These are phyloP conservation scores for Vicia villosa DNA, from an alignment of 306 rosid genomes.

Conservation along the genomic window DNA sequence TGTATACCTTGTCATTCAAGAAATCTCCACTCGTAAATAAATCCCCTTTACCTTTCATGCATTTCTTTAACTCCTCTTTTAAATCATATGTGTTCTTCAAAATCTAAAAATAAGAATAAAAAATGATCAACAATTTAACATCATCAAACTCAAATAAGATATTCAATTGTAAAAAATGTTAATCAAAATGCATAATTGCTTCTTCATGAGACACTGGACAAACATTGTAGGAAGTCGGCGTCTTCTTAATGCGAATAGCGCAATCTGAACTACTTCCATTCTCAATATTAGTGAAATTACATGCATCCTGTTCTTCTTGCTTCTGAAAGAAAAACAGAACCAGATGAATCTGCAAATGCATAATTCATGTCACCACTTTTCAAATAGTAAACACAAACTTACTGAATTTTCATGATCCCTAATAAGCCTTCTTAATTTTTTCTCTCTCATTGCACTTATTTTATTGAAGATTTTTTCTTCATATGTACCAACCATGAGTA, in stretches of 20 bases:
- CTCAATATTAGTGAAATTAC: neutral
- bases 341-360: neutral
- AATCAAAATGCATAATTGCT: neutral
- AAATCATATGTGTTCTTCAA: slow-evolving; percentile 52
- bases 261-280: slow-evolving; percentile 19
- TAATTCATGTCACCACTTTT: neutral
- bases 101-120: slow-evolving; percentile 36
- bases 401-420: slow-evolving; percentile 29
- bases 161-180: neutral
- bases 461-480: slow-evolving; percentile 56
- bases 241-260: slow-evolving; percentile 8
- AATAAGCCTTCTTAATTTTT: slow-evolving; percentile 28
- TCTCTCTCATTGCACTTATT: slow-evolving; percentile 41
- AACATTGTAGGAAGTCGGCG: neutral
- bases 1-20: slow-evolving; percentile 31
- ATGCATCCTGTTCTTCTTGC: slow-evolving; percentile 32
- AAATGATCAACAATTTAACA: neutral
- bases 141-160: neutral
- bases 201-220: neutral
- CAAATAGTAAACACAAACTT: slow-evolving; percentile 32
- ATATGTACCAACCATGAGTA: slow-evolving; percentile 45
- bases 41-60: slow-evolving; percentile 36
- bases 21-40: slow-evolving; percentile 37
- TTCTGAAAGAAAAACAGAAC: slow-evolving; percentile 12
- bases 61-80: slow-evolving; percentile 22